phyloP scores from a whole-genome alignment of 805 yeast species.

The Pichia cephalocereana region DNA sequence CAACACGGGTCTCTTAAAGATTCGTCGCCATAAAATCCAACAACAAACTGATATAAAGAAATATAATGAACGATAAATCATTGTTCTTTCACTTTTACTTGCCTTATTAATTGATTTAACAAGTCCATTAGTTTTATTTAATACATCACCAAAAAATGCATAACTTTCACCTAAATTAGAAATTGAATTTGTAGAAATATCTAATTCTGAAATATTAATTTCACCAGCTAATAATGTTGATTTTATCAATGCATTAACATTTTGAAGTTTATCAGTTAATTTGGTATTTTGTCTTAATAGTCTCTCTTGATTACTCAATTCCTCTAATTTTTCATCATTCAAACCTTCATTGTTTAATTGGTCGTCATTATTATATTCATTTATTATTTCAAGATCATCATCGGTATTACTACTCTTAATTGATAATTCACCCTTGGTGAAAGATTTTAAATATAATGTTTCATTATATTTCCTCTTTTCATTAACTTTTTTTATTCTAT shows the following conservation, averaged over 20 bases:
- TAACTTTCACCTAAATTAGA: slow-evolving; percentile 32
- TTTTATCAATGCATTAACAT: slow-evolving; percentile 38
- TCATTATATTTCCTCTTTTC: slow-evolving; percentile 16
- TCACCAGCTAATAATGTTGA: slow-evolving; percentile 44
- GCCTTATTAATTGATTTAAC: slow-evolving; percentile 45
- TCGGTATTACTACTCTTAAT: neutral
- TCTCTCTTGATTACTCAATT: slow-evolving; percentile 30
- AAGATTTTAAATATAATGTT: slow-evolving; percentile 5
- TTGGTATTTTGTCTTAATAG: slow-evolving; percentile 36
- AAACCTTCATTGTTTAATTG: slow-evolving; percentile 6
- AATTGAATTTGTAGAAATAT: slow-evolving; percentile 37
- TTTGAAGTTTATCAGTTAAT: slow-evolving; percentile 38
- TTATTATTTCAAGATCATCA: neutral
- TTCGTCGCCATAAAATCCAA: slow-evolving; percentile 43
- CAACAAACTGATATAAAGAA: slow-evolving; percentile 36
- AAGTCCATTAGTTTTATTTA: slow-evolving; percentile 34
- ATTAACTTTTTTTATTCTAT: slow-evolving; percentile 21
- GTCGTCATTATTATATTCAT: neutral
- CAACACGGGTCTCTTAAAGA: slow-evolving; percentile 35
- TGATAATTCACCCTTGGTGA: slow-evolving; percentile 6
- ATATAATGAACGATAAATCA: slow-evolving; percentile 39
- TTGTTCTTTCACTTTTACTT: slow-evolving; percentile 37
- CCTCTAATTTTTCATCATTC: slow-evolving; percentile 19
- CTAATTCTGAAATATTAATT: slow-evolving; percentile 37
- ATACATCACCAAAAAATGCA: slow-evolving; percentile 31